Conservation (phyloP, 805 yeast species). For the Suhomyces emberorum region DNA sequence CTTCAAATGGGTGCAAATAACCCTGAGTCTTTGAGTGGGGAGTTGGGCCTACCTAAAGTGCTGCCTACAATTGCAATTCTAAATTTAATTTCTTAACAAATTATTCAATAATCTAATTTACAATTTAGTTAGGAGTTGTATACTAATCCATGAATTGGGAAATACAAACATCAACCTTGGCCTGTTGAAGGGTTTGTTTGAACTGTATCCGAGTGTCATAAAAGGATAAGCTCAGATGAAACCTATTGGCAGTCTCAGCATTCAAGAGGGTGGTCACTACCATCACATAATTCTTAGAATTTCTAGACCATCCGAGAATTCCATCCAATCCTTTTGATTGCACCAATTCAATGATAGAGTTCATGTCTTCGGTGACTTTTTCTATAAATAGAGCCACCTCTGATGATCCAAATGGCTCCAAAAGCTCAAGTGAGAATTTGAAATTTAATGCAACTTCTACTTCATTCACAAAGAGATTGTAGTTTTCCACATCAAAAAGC, state of each 20-base stretch:
- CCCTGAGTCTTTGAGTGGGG: no score
- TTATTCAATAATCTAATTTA: no score
- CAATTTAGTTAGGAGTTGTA: no score
- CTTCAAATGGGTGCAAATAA: slow-evolving; percentile 1
- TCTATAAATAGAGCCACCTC: background rate
- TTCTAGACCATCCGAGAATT: slow-evolving; percentile 8
- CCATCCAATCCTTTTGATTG: slow-evolving; percentile 3
- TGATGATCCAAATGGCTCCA: background rate
- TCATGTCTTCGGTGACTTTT: background rate
- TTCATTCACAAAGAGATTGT: slow-evolving; percentile 61
- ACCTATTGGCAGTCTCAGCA: background rate
- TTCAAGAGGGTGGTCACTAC: slow-evolving; percentile 6
- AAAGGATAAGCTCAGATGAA: background rate
- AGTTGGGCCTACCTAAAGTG: no score
- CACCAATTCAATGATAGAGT: background rate
- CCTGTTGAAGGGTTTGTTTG: no score
- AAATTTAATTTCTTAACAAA: no score
- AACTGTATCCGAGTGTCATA: background rate
- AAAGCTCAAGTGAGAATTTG: background rate
- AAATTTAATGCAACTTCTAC: slow-evolving; percentile 12
- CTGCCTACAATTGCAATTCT: no score
- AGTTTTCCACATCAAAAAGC: slow-evolving; percentile 65
- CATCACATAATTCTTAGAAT: slow-evolving; percentile 4
- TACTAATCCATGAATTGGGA: slow-evolving; percentile 1
- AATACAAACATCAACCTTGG: background rate